Evolutionary conservation across 805 yeast genomes (phyloP).

Genomic region (Saccharomyces mikatae): DNA sequence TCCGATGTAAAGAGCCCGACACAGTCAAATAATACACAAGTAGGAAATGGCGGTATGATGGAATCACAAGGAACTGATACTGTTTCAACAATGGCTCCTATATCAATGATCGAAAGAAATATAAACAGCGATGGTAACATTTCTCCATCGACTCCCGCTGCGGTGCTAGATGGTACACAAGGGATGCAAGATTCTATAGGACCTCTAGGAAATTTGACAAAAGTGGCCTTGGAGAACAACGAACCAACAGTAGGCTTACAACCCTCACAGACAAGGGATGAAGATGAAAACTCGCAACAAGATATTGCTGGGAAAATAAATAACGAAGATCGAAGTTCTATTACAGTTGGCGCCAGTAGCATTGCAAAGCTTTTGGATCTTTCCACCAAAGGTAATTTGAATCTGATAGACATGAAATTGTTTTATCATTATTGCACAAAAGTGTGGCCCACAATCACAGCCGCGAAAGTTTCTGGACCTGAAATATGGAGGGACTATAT

Average conservation of each 20-base stretch:
- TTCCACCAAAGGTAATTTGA: conserved; percentile 35
- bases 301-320: neutral
- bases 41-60: neutral
- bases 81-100: conserved; percentile 21
- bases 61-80: neutral
- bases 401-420: conserved; percentile 68
- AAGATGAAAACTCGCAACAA: conserved; percentile 7
- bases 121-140: conserved; percentile 6
- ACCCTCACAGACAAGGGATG: conserved; percentile 7
- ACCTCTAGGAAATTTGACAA: neutral
- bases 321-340: neutral
- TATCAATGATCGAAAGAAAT: conserved; percentile 15
- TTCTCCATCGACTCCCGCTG: conserved; percentile 9
- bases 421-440: conserved; percentile 82
- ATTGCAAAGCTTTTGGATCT: conserved; percentile 20
- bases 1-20: neutral
- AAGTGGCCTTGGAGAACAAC: neutral
- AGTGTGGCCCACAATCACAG: conserved; percentile 81
- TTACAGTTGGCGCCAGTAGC: neutral
- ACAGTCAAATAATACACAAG: neutral
- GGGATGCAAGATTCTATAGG: conserved; percentile 3
- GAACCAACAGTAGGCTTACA: neutral
- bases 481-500: conserved; percentile 84
- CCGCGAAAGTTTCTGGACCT: conserved; percentile 76
- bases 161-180: conserved; percentile 11